Percentiles rank a stretch among this genome's conserved stretches.
These are phyloP conservation scores for Bruguiera sexangula DNA, from an alignment of 345 rosid species.

Conservation along the genomic window DNA sequence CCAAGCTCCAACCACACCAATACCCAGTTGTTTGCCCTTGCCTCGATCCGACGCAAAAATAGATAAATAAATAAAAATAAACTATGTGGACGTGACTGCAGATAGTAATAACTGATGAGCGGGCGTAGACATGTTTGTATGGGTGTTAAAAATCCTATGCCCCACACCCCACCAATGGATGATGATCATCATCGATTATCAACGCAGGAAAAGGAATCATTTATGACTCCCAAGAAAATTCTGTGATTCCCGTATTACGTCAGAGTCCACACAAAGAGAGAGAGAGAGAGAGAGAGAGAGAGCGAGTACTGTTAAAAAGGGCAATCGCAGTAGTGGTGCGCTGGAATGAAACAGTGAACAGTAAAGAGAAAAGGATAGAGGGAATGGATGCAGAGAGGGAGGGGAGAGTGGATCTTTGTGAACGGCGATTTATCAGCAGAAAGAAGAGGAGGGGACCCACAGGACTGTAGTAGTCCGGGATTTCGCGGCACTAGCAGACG, in stretches of 20 bases:
- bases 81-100: not conserved
- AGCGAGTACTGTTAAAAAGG: not conserved
- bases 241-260: slow-evolving; percentile 17
- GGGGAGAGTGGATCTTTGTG: not conserved
- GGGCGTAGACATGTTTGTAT: no score
- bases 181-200: not conserved
- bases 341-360: no score
- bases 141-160: no score
- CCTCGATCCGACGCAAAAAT: no score
- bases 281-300: no score
- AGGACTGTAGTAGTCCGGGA: slow-evolving; percentile 42
- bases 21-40: no score
- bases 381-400: not conserved
- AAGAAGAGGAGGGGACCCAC: not conserved
- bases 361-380: no score
- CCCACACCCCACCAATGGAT: no score
- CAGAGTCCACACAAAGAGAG: not conserved
- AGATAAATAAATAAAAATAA: no score
- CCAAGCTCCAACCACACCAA: no score
- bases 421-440: not conserved
- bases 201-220: not conserved
- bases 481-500: slow-evolving; percentile 46
- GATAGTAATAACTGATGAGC: not conserved
- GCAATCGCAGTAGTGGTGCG: no score
- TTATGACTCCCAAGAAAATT: slow-evolving; percentile 12